These are phyloP conservation scores for Biscogniauxia marginata DNA, from an alignment of 2,329 filamentous ascomycete species.

Conservation along the genomic window DNA sequence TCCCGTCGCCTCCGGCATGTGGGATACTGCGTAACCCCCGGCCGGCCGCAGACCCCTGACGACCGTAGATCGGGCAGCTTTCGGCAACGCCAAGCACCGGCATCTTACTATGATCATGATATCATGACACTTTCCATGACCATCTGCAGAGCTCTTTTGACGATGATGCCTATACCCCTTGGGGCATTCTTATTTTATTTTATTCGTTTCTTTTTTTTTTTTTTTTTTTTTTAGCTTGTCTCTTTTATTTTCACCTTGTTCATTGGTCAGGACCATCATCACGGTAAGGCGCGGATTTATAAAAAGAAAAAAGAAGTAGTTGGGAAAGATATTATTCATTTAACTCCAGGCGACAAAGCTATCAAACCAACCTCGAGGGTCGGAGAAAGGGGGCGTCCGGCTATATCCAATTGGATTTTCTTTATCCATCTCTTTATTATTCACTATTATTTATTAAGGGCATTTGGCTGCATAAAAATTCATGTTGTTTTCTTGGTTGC, in stretches of 20 bases:
- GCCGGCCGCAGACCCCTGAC: constrained; percentile 26
- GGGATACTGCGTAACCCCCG: constrained; percentile 22
- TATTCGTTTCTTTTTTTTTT: constrained; percentile 8
- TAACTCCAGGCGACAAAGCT: constrained; percentile 1
- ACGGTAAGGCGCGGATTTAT: constrained; percentile 8
- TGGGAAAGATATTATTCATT: constrained; percentile 1
- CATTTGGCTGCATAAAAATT: background rate
- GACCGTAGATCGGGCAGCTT: constrained; percentile 31
- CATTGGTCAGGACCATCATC: constrained; percentile 19
- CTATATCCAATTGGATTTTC: background rate
- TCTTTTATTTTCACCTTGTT: constrained; percentile 10
- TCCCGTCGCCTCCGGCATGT: constrained; percentile 32
- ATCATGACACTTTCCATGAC: constrained; percentile 13
- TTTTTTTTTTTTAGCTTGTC: constrained; percentile 15
- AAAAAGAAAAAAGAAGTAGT: constrained; percentile 11
- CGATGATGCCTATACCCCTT: background rate
- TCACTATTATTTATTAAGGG: background rate
- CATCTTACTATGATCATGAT: constrained; percentile 23
- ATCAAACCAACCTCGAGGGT: background rate
- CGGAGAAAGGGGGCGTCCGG: background rate
- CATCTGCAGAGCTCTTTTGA: background rate
- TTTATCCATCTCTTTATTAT: background rate
- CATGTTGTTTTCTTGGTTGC: background rate
- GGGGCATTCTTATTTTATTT: background rate
- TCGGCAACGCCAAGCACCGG: constrained; percentile 41